These are phyloP conservation scores for Triticum timopheevii DNA, from an alignment of 176 grass and related monocot species.

Conservation along the genomic window DNA sequence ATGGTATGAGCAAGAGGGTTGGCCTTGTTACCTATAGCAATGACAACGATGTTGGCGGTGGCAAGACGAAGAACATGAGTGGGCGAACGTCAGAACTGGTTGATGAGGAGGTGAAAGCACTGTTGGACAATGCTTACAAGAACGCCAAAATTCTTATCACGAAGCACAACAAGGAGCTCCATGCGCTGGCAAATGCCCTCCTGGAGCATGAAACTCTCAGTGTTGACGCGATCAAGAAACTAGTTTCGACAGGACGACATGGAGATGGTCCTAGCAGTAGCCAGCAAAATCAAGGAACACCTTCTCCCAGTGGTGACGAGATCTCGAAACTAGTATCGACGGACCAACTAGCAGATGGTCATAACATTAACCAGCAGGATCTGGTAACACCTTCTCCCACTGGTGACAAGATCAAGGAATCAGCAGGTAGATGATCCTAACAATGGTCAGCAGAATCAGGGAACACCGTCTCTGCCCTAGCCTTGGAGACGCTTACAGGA, in stretches of 20 bases:
- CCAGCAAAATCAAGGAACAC: not conserved
- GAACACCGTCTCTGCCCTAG: too few relatives aligned
- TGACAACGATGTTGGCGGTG: not conserved
- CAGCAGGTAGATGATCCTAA: not conserved
- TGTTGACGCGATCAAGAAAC: not conserved
- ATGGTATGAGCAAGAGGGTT: not conserved
- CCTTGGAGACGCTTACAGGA: too few relatives aligned
- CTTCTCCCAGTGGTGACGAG: not conserved
- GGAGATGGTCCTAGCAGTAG: not conserved
- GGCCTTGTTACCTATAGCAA: not conserved
- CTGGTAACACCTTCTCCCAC: not conserved
- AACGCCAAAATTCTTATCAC: not conserved
- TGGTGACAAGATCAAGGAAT: not conserved
- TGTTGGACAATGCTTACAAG: not conserved
- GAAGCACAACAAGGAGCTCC: not conserved
- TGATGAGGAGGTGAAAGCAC: not conserved
- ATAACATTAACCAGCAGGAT: not conserved
- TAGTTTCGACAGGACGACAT: not conserved
- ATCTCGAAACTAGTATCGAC: not conserved
- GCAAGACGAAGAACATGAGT: not conserved
- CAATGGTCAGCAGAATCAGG: too few relatives aligned
- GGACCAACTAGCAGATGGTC: not conserved
- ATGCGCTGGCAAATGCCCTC: not conserved
- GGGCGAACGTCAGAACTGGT: not conserved
- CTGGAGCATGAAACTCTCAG: not conserved